A percentile compares a stretch with the other conserved stretches of the same genome.
phyloP scores from a whole-genome alignment of 1,139 yeast species.

The Suhomyces atakaporum region DNA sequence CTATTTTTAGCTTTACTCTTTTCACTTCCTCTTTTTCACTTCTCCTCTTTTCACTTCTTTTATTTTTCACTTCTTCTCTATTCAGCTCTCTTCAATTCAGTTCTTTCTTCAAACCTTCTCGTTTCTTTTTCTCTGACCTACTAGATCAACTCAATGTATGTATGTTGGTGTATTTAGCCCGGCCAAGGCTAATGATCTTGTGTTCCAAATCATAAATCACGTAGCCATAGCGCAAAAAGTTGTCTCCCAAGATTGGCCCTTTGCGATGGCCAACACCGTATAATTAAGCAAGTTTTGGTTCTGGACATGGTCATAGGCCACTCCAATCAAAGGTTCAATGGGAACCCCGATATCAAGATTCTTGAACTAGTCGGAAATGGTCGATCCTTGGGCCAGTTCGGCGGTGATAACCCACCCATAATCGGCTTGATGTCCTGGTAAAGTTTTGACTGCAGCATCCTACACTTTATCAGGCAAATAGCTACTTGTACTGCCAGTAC shows the following conservation, averaged over 20 bases:
- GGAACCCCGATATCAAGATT: slow-evolving; percentile 49
- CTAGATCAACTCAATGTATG: too few species aligned
- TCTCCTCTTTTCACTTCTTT: too few species aligned
- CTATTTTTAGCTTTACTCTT: too few species aligned
- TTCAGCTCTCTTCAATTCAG: too few species aligned
- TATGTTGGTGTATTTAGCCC: slow-evolving; percentile 16
- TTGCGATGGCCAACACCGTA: not conserved
- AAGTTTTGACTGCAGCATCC: slow-evolving; percentile 16
- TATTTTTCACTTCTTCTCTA: too few species aligned
- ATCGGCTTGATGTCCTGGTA: slow-evolving; percentile 1
- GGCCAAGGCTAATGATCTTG: slow-evolving; percentile 19
- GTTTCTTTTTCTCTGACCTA: too few species aligned
- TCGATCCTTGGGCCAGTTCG: slow-evolving; percentile 1
- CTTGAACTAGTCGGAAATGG: slow-evolving; percentile 49
- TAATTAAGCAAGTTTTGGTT: slow-evolving; percentile 5
- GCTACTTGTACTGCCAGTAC: slow-evolving; percentile 68
- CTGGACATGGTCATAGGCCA: slow-evolving; percentile 6
- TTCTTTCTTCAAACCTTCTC: too few species aligned
- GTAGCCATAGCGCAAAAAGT: slow-evolving; percentile 23
- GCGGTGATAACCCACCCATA: slow-evolving; percentile 2
- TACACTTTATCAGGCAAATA: slow-evolving; percentile 40
- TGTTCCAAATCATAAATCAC: slow-evolving; percentile 22
- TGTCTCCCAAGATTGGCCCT: slow-evolving; percentile 20
- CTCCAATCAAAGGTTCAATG: slow-evolving; percentile 33
- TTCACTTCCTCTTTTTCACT: too few species aligned